phyloP scores from a whole-genome alignment of 2,329 filamentous ascomycete genomes.

The Lomentospora prolificans region DNA sequence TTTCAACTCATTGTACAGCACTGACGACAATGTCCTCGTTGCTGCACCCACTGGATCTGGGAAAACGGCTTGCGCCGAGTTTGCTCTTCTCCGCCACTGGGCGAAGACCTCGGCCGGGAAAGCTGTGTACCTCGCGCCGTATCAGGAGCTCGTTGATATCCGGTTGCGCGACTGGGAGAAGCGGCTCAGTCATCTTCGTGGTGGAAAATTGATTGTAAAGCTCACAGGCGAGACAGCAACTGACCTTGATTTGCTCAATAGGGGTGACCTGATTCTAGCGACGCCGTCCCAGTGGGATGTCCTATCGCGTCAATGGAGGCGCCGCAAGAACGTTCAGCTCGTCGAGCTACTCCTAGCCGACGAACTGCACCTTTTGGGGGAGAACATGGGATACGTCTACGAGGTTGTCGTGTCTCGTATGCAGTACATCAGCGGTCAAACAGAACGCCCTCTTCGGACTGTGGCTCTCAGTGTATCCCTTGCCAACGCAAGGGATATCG shows the following conservation, averaged over 20 bases:
- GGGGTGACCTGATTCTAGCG: conserved; percentile 80
- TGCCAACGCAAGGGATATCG: conserved; percentile 85
- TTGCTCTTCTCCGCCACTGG: conserved; percentile 86
- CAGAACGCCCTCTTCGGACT: conserved; percentile 75
- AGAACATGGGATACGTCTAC: conserved; percentile 78
- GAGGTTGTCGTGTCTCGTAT: conserved; percentile 96
- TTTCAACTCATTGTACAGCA: conserved; percentile 85
- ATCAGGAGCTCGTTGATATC: conserved; percentile 83
- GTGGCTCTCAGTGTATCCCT: conserved; percentile 85
- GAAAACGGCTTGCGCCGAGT: conserved; percentile 94
- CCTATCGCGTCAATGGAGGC: conserved; percentile 89
- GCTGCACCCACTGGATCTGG: conserved; percentile 90
- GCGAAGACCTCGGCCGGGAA: conserved; percentile 46
- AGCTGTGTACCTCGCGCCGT: conserved; percentile 88
- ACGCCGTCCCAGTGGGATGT: conserved; percentile 96
- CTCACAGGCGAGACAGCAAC: conserved; percentile 86
- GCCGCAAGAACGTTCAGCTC: conserved; percentile 86
- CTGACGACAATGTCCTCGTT: conserved; percentile 88
- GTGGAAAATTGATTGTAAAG: conserved; percentile 85
- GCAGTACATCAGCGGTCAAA: conserved; percentile 88
- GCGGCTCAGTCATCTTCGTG: conserved; percentile 60
- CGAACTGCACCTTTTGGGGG: conserved; percentile 87
- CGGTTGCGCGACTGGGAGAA: conserved; percentile 78
- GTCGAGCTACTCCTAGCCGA: conserved; percentile 90
- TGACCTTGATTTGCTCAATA: conserved; percentile 80